Conservation (phyloP, 345 rosid genomes). For the Camelina hispida region DNA sequence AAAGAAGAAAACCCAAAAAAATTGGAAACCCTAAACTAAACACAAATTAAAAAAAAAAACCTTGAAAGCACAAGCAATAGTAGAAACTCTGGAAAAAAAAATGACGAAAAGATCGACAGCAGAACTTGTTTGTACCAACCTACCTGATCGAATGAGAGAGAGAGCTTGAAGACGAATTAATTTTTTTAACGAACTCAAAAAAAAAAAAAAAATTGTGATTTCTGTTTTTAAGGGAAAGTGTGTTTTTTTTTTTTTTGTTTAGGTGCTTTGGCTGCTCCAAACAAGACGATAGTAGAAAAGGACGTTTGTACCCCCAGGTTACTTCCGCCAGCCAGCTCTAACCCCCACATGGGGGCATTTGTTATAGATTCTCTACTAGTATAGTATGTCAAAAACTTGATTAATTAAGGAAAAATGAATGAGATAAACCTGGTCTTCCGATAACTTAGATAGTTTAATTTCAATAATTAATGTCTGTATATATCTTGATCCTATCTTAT, state of each 20-base stretch:
- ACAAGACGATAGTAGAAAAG: neutral
- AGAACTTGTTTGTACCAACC: neutral
- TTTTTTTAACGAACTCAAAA: neutral
- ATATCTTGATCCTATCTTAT: too few species aligned
- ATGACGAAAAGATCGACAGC: neutral
- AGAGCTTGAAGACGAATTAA: constrained; percentile 5
- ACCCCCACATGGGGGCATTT: neutral
- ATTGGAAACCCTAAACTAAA: constrained; percentile 19
- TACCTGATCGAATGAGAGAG: constrained; percentile 25
- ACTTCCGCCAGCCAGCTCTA: neutral
- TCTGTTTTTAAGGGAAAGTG: constrained; percentile 7
- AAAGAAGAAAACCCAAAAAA: neutral
- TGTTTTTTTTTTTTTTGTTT: constrained; percentile 3
- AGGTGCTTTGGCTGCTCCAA: neutral
- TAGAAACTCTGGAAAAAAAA: neutral
- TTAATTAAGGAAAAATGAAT: neutral
- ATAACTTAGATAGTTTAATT: too few species aligned
- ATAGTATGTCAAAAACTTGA: neutral
- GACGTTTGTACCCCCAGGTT: constrained; percentile 9
- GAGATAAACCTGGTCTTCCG: neutral
- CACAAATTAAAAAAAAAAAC: neutral
- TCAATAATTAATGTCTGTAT: too few species aligned
- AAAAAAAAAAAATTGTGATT: constrained; percentile 25
- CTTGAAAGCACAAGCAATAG: neutral
- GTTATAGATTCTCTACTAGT: constrained; percentile 5